Conservation (phyloP, 352 stramenopile species). For the Elongisporangium undulatum region DNA sequence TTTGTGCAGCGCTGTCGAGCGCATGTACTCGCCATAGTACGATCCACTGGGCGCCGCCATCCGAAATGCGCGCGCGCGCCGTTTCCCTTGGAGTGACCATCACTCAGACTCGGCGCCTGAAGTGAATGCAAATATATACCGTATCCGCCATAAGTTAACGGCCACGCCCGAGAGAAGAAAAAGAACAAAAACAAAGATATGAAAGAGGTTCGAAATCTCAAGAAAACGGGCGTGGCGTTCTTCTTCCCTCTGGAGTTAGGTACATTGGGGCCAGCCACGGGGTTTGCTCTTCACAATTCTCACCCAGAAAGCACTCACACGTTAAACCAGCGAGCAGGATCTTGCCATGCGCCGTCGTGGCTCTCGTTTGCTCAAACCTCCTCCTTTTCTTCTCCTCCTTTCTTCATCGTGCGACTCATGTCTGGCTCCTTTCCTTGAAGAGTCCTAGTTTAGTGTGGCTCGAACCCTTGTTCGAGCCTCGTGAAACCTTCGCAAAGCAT, state of each 20-base stretch:
- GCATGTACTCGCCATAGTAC: slow-evolving; percentile 85
- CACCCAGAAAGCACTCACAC: too few species aligned
- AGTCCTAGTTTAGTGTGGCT: not conserved
- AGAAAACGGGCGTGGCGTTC: not conserved
- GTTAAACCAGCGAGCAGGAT: not conserved
- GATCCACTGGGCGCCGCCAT: slow-evolving; percentile 23
- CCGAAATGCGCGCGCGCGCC: not conserved
- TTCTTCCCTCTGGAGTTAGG: not conserved
- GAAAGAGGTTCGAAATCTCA: not conserved
- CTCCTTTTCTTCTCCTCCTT: not conserved
- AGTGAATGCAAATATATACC: not conserved
- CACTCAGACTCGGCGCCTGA: slow-evolving; percentile 1
- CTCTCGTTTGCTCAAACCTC: not conserved
- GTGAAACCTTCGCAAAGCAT: not conserved
- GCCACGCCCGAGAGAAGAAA: not conserved
- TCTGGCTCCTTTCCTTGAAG: not conserved
- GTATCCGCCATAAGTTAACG: not conserved
- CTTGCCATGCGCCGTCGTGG: not conserved
- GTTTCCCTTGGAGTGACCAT: not conserved
- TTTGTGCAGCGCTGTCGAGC: slow-evolving; percentile 64
- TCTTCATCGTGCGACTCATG: not conserved
- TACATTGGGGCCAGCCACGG: not conserved
- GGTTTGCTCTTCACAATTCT: not conserved
- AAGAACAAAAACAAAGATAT: not conserved
- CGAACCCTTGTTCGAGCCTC: not conserved